Percentiles rank a stretch among this genome's conserved stretches.
Evolutionary conservation across 768 basidiomycete species (phyloP).

Genomic region (Rhodotorula paludigena): DNA sequence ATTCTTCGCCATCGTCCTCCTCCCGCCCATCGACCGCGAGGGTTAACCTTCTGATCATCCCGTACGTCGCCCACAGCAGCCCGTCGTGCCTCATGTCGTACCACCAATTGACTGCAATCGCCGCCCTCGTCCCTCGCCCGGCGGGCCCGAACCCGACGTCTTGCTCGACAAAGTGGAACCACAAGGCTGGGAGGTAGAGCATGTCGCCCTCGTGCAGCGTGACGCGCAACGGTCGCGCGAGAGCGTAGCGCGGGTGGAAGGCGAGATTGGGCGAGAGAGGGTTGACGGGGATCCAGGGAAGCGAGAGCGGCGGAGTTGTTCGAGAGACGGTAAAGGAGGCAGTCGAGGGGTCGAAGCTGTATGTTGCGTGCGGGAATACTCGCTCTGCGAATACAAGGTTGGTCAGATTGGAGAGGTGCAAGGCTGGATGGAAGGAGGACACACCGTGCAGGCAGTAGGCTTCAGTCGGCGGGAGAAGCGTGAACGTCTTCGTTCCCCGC

Average conservation of each 20-base stretch:
- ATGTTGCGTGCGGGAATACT: conserved; percentile 63
- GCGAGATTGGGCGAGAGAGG: conserved; percentile 52
- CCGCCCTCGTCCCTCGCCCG: not conserved
- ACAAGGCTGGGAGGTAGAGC: conserved; percentile 82
- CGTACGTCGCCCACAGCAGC: conserved; percentile 7
- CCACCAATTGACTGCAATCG: conserved; percentile 72
- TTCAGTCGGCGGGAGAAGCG: conserved; percentile 81
- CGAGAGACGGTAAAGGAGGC: conserved; percentile 3
- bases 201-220: conserved; percentile 68
- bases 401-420: conserved; percentile 2
- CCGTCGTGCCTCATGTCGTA: conserved; percentile 62
- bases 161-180: conserved; percentile 54
- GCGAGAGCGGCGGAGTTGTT: conserved; percentile 24
- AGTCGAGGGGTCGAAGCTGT: conserved; percentile 46
- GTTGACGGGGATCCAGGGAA: conserved; percentile 82
- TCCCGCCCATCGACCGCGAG: conserved; percentile 25
- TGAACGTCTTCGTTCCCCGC: conserved; percentile 77
- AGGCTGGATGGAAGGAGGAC: conserved; percentile 22
- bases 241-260: conserved; percentile 41
- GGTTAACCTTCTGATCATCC: conserved; percentile 19
- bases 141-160: conserved; percentile 46
- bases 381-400: conserved; percentile 51
- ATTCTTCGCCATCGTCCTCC: conserved; percentile 2
- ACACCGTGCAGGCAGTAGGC: conserved; percentile 74
- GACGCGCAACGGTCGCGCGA: conserved; percentile 63